Conservation (phyloP, 768 basidiomycete genomes). For the Lactarius deliciosus region DNA sequence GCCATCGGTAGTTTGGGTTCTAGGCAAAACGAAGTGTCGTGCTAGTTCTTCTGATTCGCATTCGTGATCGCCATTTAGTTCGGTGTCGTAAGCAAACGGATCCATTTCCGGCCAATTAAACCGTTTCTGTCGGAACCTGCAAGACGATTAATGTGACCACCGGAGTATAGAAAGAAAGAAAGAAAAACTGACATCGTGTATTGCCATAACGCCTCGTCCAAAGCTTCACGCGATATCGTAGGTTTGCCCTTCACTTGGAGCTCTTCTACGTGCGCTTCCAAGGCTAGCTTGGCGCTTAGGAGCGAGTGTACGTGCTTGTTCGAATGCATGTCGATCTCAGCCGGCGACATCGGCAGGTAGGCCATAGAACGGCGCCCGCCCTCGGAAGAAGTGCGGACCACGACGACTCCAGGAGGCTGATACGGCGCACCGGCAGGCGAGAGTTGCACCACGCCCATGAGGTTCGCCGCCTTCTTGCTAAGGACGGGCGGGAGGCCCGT, state of each 20-base stretch:
- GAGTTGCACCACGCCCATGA: slow-evolving; percentile 36
- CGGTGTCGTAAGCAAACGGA: slow-evolving; percentile 11
- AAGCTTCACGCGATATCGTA: slow-evolving; percentile 35
- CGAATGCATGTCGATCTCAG: slow-evolving; percentile 73
- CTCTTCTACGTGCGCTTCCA: slow-evolving; percentile 49
- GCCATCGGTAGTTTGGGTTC: slow-evolving; percentile 22
- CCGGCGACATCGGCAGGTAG: slow-evolving; percentile 56
- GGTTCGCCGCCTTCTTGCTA: slow-evolving; percentile 40
- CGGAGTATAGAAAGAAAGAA: slow-evolving; percentile 9
- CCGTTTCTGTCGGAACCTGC: slow-evolving; percentile 64
- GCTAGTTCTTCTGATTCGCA: slow-evolving; percentile 6
- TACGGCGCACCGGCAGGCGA: slow-evolving; percentile 31
- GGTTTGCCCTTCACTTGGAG: slow-evolving; percentile 32
- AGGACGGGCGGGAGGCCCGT: slow-evolving; percentile 29
- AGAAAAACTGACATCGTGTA: slow-evolving; percentile 52
- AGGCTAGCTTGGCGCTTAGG: slow-evolving; percentile 59
- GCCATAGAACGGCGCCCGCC: slow-evolving; percentile 45
- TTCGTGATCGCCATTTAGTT: slow-evolving; percentile 4
- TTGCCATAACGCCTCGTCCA: slow-evolving; percentile 48
- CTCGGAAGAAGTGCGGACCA: slow-evolving; percentile 32
- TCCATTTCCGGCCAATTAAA: slow-evolving; percentile 59
- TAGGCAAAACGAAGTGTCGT: not conserved
- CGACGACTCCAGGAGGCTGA: slow-evolving; percentile 63
- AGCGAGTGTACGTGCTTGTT: slow-evolving; percentile 67
- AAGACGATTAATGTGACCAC: slow-evolving; percentile 9